Conservation (phyloP, 495 filamentous ascomycete species). For the Hyaloscypha bicolor region DNA sequence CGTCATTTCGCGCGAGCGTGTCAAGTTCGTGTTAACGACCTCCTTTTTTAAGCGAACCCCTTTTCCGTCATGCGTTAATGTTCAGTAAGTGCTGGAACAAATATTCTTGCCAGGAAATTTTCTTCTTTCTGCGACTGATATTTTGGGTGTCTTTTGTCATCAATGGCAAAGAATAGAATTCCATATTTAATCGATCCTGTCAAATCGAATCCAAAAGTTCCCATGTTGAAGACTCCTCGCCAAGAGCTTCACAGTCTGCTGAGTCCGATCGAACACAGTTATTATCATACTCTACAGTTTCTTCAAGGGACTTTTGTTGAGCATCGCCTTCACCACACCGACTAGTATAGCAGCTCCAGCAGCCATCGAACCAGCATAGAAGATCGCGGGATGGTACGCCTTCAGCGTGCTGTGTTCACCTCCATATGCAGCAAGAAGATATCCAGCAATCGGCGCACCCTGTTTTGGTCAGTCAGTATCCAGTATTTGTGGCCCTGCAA, state of each 20-base stretch:
- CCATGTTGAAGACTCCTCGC: too few relatives aligned
- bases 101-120: not conserved
- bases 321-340: constrained; percentile 31
- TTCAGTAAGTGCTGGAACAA: not conserved
- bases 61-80: not conserved
- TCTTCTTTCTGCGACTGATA: not conserved
- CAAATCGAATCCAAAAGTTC: not conserved
- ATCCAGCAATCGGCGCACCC: constrained; percentile 63
- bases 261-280: too few relatives aligned
- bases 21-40: not conserved
- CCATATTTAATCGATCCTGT: not conserved
- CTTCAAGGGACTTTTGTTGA: constrained; percentile 34
- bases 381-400: constrained; percentile 60
- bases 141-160: not conserved
- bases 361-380: constrained; percentile 53
- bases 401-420: constrained; percentile 46
- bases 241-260: too few relatives aligned
- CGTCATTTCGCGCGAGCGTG: not conserved
- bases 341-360: constrained; percentile 37
- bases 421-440: constrained; percentile 55
- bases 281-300: constrained; percentile 31
- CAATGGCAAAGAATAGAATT: not conserved
- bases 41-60: constrained; percentile 1
- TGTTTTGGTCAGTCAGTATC: constrained; percentile 18
- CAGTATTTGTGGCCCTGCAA: not conserved